Evolutionary conservation across 208 protist species (phyloP).

Genomic region (Crithidia expoeki): DNA sequence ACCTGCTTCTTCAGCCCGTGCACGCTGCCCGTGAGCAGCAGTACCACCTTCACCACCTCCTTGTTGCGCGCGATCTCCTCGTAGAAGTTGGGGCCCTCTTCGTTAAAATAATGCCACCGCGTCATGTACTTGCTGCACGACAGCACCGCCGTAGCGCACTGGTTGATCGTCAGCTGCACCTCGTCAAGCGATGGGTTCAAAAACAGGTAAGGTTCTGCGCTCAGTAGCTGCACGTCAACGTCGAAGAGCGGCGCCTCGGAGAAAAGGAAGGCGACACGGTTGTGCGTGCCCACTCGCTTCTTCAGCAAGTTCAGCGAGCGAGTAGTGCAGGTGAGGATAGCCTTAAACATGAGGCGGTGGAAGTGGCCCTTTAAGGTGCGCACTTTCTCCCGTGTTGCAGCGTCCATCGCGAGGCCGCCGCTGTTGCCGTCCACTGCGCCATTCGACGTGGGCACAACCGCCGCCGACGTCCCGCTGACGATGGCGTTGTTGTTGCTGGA

Average conservation of each 20-base stretch:
- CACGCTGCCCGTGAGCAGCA: slow-evolving; percentile 93
- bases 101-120: slow-evolving; percentile 71
- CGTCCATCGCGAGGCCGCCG: slow-evolving; percentile 47
- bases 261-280: slow-evolving; percentile 92
- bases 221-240: slow-evolving; percentile 94
- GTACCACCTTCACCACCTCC: slow-evolving; percentile 94
- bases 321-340: slow-evolving; percentile 91
- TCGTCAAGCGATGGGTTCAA: slow-evolving; percentile 95
- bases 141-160: slow-evolving; percentile 90
- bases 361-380: slow-evolving; percentile 88
- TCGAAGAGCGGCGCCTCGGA: slow-evolving; percentile 96
- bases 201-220: slow-evolving; percentile 90
- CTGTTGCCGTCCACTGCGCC: slow-evolving; percentile 80
- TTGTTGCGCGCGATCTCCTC: slow-evolving; percentile 94
- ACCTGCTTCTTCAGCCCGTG: slow-evolving; percentile 94
- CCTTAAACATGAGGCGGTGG: slow-evolving; percentile 92
- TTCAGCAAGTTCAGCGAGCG: slow-evolving; percentile 92
- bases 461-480: slow-evolving; percentile 76
- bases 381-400: slow-evolving; percentile 77
- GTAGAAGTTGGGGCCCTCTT: slow-evolving; percentile 85
- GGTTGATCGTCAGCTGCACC: slow-evolving; percentile 96
- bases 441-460: slow-evolving; percentile 88
- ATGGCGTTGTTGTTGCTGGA: slow-evolving; percentile 28
- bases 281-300: slow-evolving; percentile 91
- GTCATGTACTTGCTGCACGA: slow-evolving; percentile 92